Conservation (phyloP, 208 protist genomes). For the Crithidia mellificae region DNA sequence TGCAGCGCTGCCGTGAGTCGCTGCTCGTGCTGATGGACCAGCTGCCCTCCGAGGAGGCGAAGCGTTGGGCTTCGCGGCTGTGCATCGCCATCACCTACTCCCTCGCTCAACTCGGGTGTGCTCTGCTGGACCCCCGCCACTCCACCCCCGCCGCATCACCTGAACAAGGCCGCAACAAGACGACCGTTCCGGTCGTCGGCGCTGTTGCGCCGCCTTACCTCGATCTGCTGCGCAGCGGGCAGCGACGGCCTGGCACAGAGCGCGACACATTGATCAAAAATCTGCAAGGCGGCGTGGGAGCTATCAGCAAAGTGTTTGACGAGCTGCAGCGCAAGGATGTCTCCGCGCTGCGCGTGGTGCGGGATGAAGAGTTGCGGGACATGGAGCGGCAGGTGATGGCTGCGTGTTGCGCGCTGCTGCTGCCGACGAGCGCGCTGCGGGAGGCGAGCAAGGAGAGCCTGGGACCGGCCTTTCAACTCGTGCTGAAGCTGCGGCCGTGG, state of each 20-base stretch:
- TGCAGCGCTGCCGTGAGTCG: slow-evolving; percentile 72
- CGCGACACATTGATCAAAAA: slow-evolving; percentile 83
- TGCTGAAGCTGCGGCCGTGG: slow-evolving; percentile 77
- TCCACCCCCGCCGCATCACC: neutral
- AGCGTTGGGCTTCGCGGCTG: slow-evolving; percentile 57
- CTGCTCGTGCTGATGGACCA: slow-evolving; percentile 58
- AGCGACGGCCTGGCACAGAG: slow-evolving; percentile 63
- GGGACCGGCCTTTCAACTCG: slow-evolving; percentile 58
- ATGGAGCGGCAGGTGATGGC: slow-evolving; percentile 85
- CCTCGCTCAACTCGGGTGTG: slow-evolving; percentile 70
- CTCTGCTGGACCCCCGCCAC: slow-evolving; percentile 43
- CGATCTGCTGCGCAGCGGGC: slow-evolving; percentile 60
- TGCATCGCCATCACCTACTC: slow-evolving; percentile 74
- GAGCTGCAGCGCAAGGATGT: slow-evolving; percentile 72
- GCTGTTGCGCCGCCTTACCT: slow-evolving; percentile 37
- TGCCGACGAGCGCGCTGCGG: slow-evolving; percentile 58
- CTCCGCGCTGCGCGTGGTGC: slow-evolving; percentile 66
- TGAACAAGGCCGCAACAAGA: neutral
- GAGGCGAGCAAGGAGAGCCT: slow-evolving; percentile 49
- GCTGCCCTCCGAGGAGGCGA: slow-evolving; percentile 21
- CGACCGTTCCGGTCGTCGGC: neutral
- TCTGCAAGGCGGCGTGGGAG: slow-evolving; percentile 79
- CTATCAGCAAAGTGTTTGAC: slow-evolving; percentile 64
- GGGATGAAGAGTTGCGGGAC: slow-evolving; percentile 67
- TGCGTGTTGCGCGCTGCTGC: slow-evolving; percentile 74